Evolutionary conservation across 129 eudicot genomes (phyloP).

Genomic region (Tagetes patula): DNA sequence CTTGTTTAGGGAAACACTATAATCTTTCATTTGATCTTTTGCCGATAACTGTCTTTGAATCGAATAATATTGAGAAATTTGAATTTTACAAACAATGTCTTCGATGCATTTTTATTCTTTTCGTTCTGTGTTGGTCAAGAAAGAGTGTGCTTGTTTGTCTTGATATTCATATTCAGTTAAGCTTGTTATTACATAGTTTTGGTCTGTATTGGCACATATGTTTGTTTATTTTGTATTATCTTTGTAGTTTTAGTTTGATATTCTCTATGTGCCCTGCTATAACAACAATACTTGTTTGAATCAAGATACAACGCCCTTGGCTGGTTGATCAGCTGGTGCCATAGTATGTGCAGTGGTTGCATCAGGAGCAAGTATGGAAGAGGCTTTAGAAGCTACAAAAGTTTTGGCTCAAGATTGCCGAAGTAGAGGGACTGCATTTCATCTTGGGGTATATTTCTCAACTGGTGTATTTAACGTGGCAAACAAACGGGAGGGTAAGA

Average conservation of each 20-base stretch:
- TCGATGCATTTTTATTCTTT: neutral
- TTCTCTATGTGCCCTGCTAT: neutral
- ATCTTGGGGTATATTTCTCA: slow-evolving; percentile 80
- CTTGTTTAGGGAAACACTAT: neutral
- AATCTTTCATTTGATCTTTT: slow-evolving; percentile 1
- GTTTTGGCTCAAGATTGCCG: slow-evolving; percentile 88
- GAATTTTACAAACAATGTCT: neutral
- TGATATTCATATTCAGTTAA: neutral
- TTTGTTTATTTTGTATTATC: neutral
- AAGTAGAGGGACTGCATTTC: slow-evolving; percentile 94
- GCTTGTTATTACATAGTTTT: neutral
- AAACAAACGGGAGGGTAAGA: neutral
- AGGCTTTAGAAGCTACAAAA: slow-evolving; percentile 85
- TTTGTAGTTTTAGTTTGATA: neutral
- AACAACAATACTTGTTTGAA: slow-evolving; percentile 20
- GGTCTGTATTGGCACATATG: neutral
- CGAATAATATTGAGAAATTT: neutral
- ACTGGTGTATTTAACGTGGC: neutral
- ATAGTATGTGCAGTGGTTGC: slow-evolving; percentile 97
- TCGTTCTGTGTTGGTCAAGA: neutral
- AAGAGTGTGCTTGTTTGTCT: neutral
- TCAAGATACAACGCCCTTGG: slow-evolving; percentile 97
- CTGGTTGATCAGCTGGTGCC: slow-evolving; percentile 99
- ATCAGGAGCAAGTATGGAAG: slow-evolving; percentile 91
- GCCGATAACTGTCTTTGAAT: neutral